Base-by-base conservation (phyloP, 306 rosid genomes). In the Glycyrrhiza uralensis region DNA sequence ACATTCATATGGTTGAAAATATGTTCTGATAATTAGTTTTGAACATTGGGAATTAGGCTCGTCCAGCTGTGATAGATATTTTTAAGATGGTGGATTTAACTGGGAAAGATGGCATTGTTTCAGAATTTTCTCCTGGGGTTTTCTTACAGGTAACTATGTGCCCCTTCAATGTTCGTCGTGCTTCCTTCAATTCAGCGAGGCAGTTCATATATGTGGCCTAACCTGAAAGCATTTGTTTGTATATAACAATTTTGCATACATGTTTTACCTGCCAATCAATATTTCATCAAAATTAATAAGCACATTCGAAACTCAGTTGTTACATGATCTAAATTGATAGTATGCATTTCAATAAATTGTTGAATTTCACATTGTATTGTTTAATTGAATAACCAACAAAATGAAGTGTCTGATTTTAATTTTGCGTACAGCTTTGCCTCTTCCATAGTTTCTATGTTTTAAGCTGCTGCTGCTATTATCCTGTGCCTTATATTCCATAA, bases 61-160 rank as follows among this genome's bases (percentile, higher is more conserved):
- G 97, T 75, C 88, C 96, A 47, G 91, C 98, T 55, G 98, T 84
- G 55, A 74, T 91, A 65, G 85, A 82, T 72, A 67, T 81, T 75
- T 85, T 94, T 68, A 85, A 83, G 81, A 79, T 23, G 84, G 90
- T 86, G 54, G 94, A 78, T 70, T 86, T 94, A 82, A 85, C 91
- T 29, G 97, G 97, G 82, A 86, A 85, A 79, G 96, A 82, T 80
- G 95, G 98, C 79, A 81, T 88, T 74, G 92, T 87, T 67, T 94
- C 98, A 59, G 92, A 91, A 55, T 77, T 75, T 75, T 86, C 96
- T 68, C 95, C 95, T 32, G 98, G 97, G 63, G 96, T 94, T 77
- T 94, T 94, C 85, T 63, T 89, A 65, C 98, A 91, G 97, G 98
- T 93, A 71, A 83, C 69, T 74, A 36, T 19, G 13, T 65, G 32